phyloP scores from a whole-genome alignment of 805 yeast species.

The Saturnispora diversa region DNA sequence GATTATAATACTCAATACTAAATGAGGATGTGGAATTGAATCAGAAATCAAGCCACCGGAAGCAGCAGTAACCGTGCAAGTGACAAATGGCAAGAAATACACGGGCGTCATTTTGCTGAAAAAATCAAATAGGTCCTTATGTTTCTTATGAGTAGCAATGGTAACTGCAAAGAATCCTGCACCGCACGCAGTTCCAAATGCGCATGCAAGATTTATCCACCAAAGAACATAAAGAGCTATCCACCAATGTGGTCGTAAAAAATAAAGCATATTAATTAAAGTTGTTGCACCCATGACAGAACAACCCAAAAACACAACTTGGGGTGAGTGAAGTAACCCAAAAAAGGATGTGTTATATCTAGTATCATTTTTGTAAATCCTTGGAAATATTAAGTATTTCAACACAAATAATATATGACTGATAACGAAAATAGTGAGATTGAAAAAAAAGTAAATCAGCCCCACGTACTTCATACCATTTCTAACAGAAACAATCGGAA shows the following conservation, averaged over 20 bases:
- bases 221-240: conserved; percentile 54
- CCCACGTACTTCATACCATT: conserved; percentile 35
- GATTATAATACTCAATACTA: conserved; percentile 45
- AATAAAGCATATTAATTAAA: conserved; percentile 47
- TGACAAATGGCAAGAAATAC: conserved; percentile 66
- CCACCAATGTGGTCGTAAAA: conserved; percentile 35
- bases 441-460: conserved; percentile 53
- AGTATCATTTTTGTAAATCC: conserved; percentile 5
- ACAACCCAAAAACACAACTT: conserved; percentile 65
- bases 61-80: conserved; percentile 69
- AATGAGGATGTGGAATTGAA: conserved; percentile 26
- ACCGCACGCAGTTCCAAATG: conserved; percentile 55
- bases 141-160: conserved; percentile 6
- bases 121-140: conserved; percentile 18
- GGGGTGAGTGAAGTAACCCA: conserved; percentile 33
- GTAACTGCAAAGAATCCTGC: conserved; percentile 44
- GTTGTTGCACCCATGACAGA: conserved; percentile 74
- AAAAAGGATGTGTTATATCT: conserved; percentile 16
- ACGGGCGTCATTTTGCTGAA: conserved; percentile 43
- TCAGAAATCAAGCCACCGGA: conserved; percentile 51
- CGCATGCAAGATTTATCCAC: conserved; percentile 57
- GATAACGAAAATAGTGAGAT: conserved; percentile 40
- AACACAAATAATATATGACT: conserved; percentile 36
- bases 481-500: conserved; percentile 49
- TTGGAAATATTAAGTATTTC: conserved; percentile 32